These are phyloP conservation scores for Daedaleopsis sinensis DNA, from an alignment of 768 basidiomycete species.

Conservation along the genomic window DNA sequence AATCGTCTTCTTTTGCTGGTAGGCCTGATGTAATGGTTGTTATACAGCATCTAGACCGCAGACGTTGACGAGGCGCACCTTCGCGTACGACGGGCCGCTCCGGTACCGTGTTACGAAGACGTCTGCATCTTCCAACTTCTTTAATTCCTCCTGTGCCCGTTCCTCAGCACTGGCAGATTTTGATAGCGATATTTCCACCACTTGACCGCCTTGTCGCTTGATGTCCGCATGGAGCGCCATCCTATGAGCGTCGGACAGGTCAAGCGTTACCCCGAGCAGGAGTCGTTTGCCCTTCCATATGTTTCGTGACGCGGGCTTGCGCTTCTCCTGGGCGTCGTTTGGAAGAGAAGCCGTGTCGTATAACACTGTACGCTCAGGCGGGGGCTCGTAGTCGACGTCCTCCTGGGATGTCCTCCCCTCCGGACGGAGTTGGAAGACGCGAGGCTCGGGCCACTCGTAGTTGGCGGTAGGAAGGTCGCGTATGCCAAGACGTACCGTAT, in stretches of 20 bases:
- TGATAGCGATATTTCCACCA: conserved; percentile 35
- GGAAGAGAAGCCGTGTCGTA: conserved; percentile 37
- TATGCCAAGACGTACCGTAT: conserved; percentile 57
- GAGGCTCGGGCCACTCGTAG: conserved; percentile 79
- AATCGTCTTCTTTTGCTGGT: conserved; percentile 57
- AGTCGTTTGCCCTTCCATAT: conserved; percentile 67
- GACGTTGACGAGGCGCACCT: too few relatives aligned
- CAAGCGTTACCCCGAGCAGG: conserved; percentile 62
- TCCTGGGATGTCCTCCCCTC: conserved; percentile 29
- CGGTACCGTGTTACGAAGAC: conserved; percentile 74
- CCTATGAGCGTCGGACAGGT: conserved; percentile 49
- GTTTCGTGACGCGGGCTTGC: conserved; percentile 26
- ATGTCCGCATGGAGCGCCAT: conserved; percentile 63
- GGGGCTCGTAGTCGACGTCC: conserved; percentile 30
- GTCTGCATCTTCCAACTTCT: conserved; percentile 57
- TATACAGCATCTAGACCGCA: too few relatives aligned
- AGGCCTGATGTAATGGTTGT: conserved; percentile 55
- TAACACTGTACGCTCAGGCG: conserved; percentile 37
- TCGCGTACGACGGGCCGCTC: conserved; percentile 68
- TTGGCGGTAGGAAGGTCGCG: conserved; percentile 51
- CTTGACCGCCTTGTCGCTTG: conserved; percentile 57
- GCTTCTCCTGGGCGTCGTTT: conserved; percentile 22
- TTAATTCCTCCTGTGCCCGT: conserved; percentile 40
- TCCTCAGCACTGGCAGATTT: conserved; percentile 28
- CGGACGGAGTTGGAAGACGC: conserved; percentile 42